A percentile compares a stretch with the other conserved stretches of the same genome.
Evolutionary conservation across 129 eudicot genomes (phyloP).

Genomic region (Chrysanthemum lavandulifolium): DNA sequence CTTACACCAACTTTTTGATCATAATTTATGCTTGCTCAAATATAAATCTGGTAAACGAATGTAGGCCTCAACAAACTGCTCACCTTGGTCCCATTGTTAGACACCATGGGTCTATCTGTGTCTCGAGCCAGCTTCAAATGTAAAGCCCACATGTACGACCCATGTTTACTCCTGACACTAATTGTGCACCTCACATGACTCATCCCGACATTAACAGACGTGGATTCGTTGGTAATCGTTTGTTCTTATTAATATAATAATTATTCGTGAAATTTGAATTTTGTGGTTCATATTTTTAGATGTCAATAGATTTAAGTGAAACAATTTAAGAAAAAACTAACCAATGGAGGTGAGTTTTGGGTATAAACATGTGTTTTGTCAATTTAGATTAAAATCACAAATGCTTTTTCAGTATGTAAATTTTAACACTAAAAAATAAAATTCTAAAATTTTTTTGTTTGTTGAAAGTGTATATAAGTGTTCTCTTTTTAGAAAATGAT

Average conservation of each 20-base stretch:
- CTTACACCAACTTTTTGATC: not conserved
- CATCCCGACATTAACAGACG: conserved; percentile 35
- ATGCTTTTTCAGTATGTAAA: no score
- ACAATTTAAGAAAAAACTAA: no score
- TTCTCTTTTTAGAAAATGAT: no score
- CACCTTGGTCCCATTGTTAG: conserved; percentile 32
- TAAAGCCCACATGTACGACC: conserved; percentile 33
- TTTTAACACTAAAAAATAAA: no score
- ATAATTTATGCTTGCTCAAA: not conserved
- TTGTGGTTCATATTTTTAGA: conserved; percentile 26
- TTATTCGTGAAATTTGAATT: conserved; percentile 19
- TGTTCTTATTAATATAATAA: conserved; percentile 21
- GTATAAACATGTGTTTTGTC: no score
- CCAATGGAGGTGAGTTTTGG: no score
- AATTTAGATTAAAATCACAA: no score
- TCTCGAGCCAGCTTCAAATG: conserved; percentile 26
- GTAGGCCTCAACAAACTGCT: conserved; percentile 8
- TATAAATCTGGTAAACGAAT: not conserved
- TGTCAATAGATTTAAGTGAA: not conserved
- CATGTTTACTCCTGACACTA: conserved; percentile 25
- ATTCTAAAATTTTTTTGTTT: no score
- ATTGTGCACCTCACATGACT: conserved; percentile 34
- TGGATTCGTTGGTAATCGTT: conserved; percentile 32
- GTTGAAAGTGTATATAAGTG: no score
- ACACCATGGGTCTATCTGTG: conserved; percentile 33